Base-by-base conservation (phyloP, 2,329 filamentous ascomycete species). In the Trichoderma pleuroti region DNA sequence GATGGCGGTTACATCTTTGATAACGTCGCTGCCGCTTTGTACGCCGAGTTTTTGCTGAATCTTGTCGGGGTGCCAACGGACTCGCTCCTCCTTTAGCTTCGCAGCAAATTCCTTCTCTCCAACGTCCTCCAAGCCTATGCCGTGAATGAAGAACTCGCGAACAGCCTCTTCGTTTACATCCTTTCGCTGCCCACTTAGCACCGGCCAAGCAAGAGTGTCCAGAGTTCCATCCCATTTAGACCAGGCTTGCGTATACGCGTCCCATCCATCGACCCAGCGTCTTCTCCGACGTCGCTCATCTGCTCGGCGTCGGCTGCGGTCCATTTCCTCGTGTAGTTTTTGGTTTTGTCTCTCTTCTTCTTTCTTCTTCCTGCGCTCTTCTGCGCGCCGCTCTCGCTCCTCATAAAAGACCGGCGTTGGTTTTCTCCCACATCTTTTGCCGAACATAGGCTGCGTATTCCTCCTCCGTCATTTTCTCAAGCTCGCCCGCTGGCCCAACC, bases 1-100 rank as follows among this genome's bases (percentile, higher is more conserved):
- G 11, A 97, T 91, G 8, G 92, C 92, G 12, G 95, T 99, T 54
- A 98, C 92, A 68, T 90, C 86, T 77, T 88, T 89, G 86, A 97
- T 90, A 4, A 92, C 88, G 4, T 86, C 86, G 28, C 89, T 86
- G 61, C 94, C 91, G 62, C 97, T 88, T 71, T 88, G 83, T 0
- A 87, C 89, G 4, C 93, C 93, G 72, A 97, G 90, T 67, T 90
- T 88, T 82, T 98, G 96, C 83, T 98, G 93, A 70, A 98, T 92
- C 84, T 98, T 99, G 82, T 99, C 96, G 5, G 96, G 96, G 83
- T 99, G 96, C 96, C 96, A 99, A 18, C 94, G 87, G 21, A 98
- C 90, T 65, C 96, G 89, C 83, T 99, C 96, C 6, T 89, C 84
- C 81, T 97, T 97, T 66, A 98, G 84, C 71, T 80, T 82, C 9